Percentiles rank a stretch among this genome's conserved stretches.
Evolutionary conservation across 2,329 filamentous ascomycete species (phyloP).

Genomic region (Botrytis squamosa): DNA sequence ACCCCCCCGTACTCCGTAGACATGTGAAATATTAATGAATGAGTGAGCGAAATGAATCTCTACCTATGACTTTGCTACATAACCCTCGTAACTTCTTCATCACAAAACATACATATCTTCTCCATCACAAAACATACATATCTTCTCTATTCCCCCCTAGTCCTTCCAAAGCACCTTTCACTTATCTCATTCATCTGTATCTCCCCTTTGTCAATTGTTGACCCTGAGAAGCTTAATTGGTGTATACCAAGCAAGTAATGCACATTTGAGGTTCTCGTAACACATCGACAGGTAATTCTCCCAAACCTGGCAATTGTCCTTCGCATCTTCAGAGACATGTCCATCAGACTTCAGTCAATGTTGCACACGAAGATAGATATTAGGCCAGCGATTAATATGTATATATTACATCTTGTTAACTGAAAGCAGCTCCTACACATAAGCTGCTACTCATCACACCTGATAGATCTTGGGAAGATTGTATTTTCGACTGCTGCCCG

Average conservation of each 20-base stretch:
- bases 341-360: neutral
- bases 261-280: constrained; percentile 5
- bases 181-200: neutral
- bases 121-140: constrained; percentile 4
- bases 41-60: neutral
- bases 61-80: neutral
- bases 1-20: neutral
- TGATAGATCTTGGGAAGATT: neutral
- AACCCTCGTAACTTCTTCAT: neutral
- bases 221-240: neutral
- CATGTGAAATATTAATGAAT: constrained; percentile 12
- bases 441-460: neutral
- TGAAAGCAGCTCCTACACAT: neutral
- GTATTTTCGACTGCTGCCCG: neutral
- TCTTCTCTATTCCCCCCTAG: neutral
- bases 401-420: constrained; percentile 11
- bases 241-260: neutral
- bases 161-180: neutral
- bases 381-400: too few species aligned
- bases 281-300: constrained; percentile 9
- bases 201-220: neutral
- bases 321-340: neutral
- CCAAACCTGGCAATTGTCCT: neutral
- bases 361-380: neutral
- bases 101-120: constrained; percentile 1